Conservation (phyloP, 1,284 basidiomycete species). For the Porodaedalea pini region DNA sequence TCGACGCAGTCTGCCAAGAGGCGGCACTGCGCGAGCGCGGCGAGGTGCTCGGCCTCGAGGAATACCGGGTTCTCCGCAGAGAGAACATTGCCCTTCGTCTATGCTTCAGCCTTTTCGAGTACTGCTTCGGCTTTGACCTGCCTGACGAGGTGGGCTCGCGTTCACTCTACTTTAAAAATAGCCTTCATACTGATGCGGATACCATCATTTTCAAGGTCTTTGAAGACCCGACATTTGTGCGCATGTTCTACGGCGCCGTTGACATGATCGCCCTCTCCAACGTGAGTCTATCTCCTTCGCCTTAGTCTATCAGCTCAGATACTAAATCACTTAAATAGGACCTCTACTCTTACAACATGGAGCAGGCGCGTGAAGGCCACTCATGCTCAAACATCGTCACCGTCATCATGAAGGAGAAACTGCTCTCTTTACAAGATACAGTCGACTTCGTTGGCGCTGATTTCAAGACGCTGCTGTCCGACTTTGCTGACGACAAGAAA, state of each 20-base stretch:
- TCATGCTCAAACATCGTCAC: conserved; percentile 61
- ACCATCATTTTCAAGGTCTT: conserved; percentile 35
- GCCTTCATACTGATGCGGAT: no score
- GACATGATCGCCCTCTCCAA: conserved; percentile 70
- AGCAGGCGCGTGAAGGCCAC: conserved; percentile 58
- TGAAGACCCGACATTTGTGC: conserved; percentile 49
- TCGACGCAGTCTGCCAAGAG: conserved; percentile 53
- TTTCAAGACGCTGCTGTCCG: conserved; percentile 48
- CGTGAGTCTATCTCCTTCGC: conserved; percentile 36
- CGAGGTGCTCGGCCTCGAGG: conserved; percentile 48
- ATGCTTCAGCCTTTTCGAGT: conserved; percentile 62
- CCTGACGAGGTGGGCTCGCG: conserved; percentile 40
- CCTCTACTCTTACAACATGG: conserved; percentile 70
- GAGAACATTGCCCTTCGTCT: conserved; percentile 64
- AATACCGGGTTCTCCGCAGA: conserved; percentile 54
- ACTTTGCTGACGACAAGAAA: conserved; percentile 44
- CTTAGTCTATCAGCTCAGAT: neutral
- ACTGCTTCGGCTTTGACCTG: conserved; percentile 56
- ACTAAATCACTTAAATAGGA: conserved; percentile 40
- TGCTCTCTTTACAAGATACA: conserved; percentile 53
- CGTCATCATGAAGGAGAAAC: conserved; percentile 56
- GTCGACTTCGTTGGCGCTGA: conserved; percentile 53
- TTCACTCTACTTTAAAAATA: neutral
- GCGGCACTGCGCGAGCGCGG: conserved; percentile 57
- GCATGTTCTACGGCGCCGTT: conserved; percentile 55